Conservation (phyloP, 345 rosid genomes). For the Linum usitatissimum region DNA sequence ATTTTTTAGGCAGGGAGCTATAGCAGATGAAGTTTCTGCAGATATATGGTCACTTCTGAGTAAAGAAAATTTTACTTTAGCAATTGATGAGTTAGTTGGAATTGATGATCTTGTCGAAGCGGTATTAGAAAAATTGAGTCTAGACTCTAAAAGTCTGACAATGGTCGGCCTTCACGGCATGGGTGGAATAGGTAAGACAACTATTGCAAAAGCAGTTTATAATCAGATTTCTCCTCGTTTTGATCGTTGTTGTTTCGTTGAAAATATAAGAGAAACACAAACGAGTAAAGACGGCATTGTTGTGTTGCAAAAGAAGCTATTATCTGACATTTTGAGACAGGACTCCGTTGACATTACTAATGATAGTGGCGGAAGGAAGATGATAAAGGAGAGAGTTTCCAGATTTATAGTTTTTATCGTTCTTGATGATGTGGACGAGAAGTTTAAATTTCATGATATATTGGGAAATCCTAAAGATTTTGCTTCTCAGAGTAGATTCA, state of each 20-base stretch:
- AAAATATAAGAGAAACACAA: conserved; percentile 27
- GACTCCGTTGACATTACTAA: background rate
- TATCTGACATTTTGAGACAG: conserved; percentile 15
- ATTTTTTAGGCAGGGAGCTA: background rate
- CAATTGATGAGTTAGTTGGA: background rate
- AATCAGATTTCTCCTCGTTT: conserved; percentile 23
- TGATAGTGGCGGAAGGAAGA: conserved; percentile 14
- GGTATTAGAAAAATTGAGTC: background rate
- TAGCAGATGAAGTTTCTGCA: background rate
- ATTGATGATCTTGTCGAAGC: background rate
- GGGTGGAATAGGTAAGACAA: conserved; percentile 41
- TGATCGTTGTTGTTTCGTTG: conserved; percentile 19
- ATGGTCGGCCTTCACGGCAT: conserved; percentile 22
- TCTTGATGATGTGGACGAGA: conserved; percentile 47
- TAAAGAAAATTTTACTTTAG: background rate
- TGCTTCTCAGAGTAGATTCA: conserved; percentile 36
- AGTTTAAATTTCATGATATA: conserved; percentile 31
- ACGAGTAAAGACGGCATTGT: conserved; percentile 18
- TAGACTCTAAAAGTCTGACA: background rate
- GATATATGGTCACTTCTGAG: background rate
- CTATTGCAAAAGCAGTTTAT: conserved; percentile 30
- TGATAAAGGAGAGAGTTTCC: conserved; percentile 14
- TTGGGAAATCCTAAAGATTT: conserved; percentile 39
- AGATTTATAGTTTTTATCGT: conserved; percentile 34
- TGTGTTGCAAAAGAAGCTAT: conserved; percentile 30